These are phyloP conservation scores for Fonsecaea monophora DNA, from an alignment of 2,329 filamentous ascomycete species.

Conservation along the genomic window DNA sequence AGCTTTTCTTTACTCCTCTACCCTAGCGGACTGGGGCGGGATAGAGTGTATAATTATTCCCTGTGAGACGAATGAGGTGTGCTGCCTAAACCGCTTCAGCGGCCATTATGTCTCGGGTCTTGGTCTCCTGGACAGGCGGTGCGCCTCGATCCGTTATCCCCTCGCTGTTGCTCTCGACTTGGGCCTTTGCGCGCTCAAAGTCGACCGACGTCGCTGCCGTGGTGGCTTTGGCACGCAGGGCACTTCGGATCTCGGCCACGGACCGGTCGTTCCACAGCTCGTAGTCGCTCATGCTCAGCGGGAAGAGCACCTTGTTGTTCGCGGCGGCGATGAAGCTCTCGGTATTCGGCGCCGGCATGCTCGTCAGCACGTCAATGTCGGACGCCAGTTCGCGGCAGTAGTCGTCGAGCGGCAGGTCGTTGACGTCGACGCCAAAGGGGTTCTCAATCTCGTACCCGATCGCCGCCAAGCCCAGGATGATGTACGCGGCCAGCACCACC, in stretches of 20 bases:
- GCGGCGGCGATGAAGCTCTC: constrained; percentile 59
- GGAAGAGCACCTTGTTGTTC: constrained; percentile 64
- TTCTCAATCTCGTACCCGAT: constrained; percentile 86
- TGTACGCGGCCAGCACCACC: constrained; percentile 74
- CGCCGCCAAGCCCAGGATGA: constrained; percentile 77
- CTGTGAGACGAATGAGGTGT: no score
- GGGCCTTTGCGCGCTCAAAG: constrained; percentile 30
- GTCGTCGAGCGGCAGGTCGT: constrained; percentile 76
- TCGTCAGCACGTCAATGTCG: constrained; percentile 77
- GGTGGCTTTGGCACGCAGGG: constrained; percentile 48
- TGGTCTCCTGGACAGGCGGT: constrained; percentile 46
- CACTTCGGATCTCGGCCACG: constrained; percentile 55
- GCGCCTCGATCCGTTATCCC: constrained; percentile 1
- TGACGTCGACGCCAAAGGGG: constrained; percentile 82
- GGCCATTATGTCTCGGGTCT: constrained; percentile 9
- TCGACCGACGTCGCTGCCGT: constrained; percentile 30
- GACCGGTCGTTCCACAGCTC: constrained; percentile 57
- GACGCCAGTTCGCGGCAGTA: constrained; percentile 77
- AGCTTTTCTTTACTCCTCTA: no score
- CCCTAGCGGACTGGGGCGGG: no score
- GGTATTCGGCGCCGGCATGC: constrained; percentile 59
- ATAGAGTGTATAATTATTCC: no score
- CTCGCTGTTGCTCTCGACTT: constrained; percentile 26
- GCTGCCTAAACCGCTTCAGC: constrained; percentile 27
- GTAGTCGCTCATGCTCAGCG: constrained; percentile 59